Conservation (phyloP, 805 yeast species). For the Debaryomyces hansenii region DNA sequence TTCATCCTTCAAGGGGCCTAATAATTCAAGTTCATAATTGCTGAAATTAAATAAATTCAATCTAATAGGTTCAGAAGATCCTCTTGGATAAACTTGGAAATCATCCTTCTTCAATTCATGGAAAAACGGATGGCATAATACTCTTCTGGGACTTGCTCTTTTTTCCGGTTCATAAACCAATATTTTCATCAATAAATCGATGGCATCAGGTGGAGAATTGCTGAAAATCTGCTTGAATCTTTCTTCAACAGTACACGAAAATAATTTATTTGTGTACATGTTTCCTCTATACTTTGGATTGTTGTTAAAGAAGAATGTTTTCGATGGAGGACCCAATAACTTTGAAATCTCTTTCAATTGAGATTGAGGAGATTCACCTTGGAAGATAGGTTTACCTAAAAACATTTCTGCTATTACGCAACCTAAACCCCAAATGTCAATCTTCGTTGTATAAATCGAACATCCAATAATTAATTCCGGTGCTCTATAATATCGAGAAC, state of each 20-base stretch:
- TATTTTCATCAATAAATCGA: constrained; percentile 77
- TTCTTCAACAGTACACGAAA: constrained; percentile 53
- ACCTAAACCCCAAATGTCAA: constrained; percentile 97
- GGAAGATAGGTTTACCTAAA: constrained; percentile 91
- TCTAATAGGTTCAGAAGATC: constrained; percentile 38
- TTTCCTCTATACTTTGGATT: constrained; percentile 79
- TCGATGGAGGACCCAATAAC: constrained; percentile 81
- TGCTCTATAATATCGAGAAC: constrained; percentile 93
- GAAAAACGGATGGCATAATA: constrained; percentile 86
- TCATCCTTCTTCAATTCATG: constrained; percentile 70
- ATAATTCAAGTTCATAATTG: constrained; percentile 59
- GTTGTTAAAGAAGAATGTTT: constrained; percentile 66
- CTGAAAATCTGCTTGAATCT: constrained; percentile 51
- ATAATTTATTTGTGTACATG: constrained; percentile 63
- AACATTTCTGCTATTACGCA: constrained; percentile 95
- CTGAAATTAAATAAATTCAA: constrained; percentile 67
- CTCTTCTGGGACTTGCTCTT: constrained; percentile 77
- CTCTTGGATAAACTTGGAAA: constrained; percentile 57
- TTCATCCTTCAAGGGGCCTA: constrained; percentile 39
- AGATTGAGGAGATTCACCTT: constrained; percentile 84
- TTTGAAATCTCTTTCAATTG: constrained; percentile 91
- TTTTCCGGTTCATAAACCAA: constrained; percentile 88
- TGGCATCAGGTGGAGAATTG: constrained; percentile 79
- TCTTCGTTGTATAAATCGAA: constrained; percentile 81
- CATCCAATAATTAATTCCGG: constrained; percentile 95